Base-by-base conservation (phyloP, 805 yeast species). In the Monosporozyma aerobia region DNA sequence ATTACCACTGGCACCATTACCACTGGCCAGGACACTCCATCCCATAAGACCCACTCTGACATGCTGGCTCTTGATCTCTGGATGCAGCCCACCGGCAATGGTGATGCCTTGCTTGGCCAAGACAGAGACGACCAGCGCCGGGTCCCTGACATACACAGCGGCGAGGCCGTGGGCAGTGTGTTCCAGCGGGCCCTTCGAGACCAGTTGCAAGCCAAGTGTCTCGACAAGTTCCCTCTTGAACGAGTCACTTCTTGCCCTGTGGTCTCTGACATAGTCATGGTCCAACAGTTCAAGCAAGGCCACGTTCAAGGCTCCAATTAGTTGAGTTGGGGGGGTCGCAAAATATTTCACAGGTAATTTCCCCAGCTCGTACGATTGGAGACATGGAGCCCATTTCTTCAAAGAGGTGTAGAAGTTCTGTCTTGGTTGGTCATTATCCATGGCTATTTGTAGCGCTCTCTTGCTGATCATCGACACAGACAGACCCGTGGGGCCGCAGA, bases 31-130 rank as follows among this genome's bases (percentile, higher is more conserved):
- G 19, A 19, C 19, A 27, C 29, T 27, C 29, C 5, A 5, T 7
- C 97, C 97, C 98, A 92, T 92, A 73, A 90, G 98, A 37, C 98
- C 98, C 54, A 90, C 82, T 71, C 98, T 81, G 75, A 92, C 87
- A 73, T 90, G 90, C 68, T 85, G 83, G 54, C 85, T 78, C 47
- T 81, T 83, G 62, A 89, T 81, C 25, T 82, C 88, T 69, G 81
- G 83, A 73, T 87, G 92, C 58, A 90, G 85, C 54, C 97, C 97
- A 49, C 94, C 95, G 47, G 97, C 96, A 48, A 90, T 78, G 37
- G 85, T 81, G 25, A 84, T 80, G 25, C 89, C 89, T 19, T 90
- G 90, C 59, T 81, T 79, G 50, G 75, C 69, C 3, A 19, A 7
- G 19, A 13, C 19, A 10, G 25, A 11, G 56, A 88, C 73, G 48